Conservation (phyloP, 1,139 yeast species). For the Blastobotrys buckinghamii region DNA sequence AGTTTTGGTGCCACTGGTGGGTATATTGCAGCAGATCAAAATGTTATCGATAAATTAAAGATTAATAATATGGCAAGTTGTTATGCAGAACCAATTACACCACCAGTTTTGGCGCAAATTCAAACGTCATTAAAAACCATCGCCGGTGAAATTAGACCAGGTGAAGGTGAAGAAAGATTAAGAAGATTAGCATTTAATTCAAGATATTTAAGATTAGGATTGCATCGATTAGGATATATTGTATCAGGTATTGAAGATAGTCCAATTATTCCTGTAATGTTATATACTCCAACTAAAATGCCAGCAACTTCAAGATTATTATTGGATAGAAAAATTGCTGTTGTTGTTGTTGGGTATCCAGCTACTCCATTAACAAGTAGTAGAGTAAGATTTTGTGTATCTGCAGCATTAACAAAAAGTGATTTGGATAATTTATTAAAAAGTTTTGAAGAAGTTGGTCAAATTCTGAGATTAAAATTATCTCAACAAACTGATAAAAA, state of each 20-base stretch:
- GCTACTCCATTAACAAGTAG: conserved; percentile 92
- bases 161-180: conserved; percentile 88
- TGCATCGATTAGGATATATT: conserved; percentile 87
- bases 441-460: conserved; percentile 76
- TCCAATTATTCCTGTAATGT: conserved; percentile 85
- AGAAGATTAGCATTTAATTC: conserved; percentile 94
- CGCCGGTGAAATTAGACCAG: conserved; percentile 76
- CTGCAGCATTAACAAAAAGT: conserved; percentile 86
- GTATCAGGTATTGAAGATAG: conserved; percentile 95
- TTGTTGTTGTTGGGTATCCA: conserved; percentile 95
- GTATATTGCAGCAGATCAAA: conserved; percentile 71
- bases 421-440: conserved; percentile 79
- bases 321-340: conserved; percentile 76
- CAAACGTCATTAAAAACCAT: conserved; percentile 73
- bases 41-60: conserved; percentile 67
- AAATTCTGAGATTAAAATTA: conserved; percentile 64
- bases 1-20: conserved; percentile 99
- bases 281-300: conserved; percentile 91
- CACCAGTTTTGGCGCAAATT: conserved; percentile 88
- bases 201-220: conserved; percentile 82
- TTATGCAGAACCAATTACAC: conserved; percentile 82
- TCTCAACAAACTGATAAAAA: conserved; percentile 37
- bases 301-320: conserved; percentile 84
- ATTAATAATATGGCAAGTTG: conserved; percentile 65
- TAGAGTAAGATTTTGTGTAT: conserved; percentile 88